Evolutionary conservation across 2,329 filamentous ascomycete genomes (phyloP), one percentile per base, ranked within the genome.

Genomic region (Colletotrichum acutatum): DNA sequence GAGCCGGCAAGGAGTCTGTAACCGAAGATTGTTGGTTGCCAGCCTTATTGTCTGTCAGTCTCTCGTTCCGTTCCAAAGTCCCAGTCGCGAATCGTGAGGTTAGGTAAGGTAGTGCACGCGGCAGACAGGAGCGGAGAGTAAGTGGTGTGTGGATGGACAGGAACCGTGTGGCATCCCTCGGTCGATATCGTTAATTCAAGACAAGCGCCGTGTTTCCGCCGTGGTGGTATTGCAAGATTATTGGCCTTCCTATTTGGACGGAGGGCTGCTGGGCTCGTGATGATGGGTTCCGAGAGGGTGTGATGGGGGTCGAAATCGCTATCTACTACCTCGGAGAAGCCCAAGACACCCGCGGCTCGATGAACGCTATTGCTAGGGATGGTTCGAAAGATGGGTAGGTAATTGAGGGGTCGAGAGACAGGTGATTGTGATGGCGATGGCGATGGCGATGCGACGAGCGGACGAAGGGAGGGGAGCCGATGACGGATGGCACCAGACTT

Each of bases 211-310:
- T 30, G 71, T 46, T 52, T 63, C 73, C 73, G 62, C 61, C 71
- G 70, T 57, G 66, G 66, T 74, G 73, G 70, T 69, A 74, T 74
- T 66, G 73, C 52, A 62, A 70, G 63, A 71, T 67, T 71, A 69
- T 69, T 69, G 68, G 74, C 74, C 74, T 75, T 75, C 74, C 74
- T 75, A 60, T 72, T 72, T 68, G 16, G 72, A 75, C 52, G 22
- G 52, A 63, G 49, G 72, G 58, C 66, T 71, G 46, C 65, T 52
- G 60, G 56, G 68, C 74, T 72, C 74, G 74, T 75, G 74, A 74
- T 71, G 72, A 69, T 68, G 60, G 60, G 34, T 52, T 56, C 57
- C 54, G 60, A 24, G 66, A 60, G 70, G 70, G 66, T 69, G 66
- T 69, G 54, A 46, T 65, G 66, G 54, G 56, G 22, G 66, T 53